Conservation (phyloP, 768 basidiomycete genomes). For the Mycena vulgaris region DNA sequence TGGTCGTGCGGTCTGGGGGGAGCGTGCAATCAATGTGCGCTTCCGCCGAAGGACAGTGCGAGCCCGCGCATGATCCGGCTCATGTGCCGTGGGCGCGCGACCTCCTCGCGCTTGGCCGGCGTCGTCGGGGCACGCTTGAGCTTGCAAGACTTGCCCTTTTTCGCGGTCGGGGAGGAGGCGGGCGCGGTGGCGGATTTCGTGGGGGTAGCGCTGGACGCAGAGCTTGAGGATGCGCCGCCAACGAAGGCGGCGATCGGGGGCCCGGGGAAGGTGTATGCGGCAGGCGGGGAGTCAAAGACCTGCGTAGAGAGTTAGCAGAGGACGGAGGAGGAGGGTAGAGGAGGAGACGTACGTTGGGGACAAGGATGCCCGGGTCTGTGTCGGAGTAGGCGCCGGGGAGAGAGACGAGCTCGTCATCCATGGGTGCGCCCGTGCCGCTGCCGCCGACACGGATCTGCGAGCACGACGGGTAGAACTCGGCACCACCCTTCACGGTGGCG, state of each 20-base stretch:
- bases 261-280: conserved; percentile 26
- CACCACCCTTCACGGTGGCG: conserved; percentile 61
- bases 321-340: neutral
- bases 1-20: neutral
- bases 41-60: conserved; percentile 36
- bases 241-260: conserved; percentile 24
- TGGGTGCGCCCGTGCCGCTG: conserved; percentile 53
- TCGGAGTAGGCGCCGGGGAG: conserved; percentile 71
- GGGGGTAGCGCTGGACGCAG: neutral
- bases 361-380: conserved; percentile 67
- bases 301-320: neutral
- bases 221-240: neutral
- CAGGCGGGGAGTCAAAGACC: conserved; percentile 19
- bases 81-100: conserved; percentile 45
- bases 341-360: conserved; percentile 52
- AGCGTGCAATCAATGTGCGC: conserved; percentile 3
- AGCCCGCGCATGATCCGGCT: conserved; percentile 54
- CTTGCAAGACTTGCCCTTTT: conserved; percentile 31
- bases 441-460: conserved; percentile 60
- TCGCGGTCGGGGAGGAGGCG: neutral
- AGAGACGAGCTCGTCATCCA: conserved; percentile 53
- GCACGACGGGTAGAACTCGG: conserved; percentile 75
- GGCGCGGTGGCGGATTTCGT: neutral
- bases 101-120: conserved; percentile 14
- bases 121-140: conserved; percentile 21